phyloP scores from a whole-genome alignment of 768 basidiomycete genomes.

The Pholiota microspora region DNA sequence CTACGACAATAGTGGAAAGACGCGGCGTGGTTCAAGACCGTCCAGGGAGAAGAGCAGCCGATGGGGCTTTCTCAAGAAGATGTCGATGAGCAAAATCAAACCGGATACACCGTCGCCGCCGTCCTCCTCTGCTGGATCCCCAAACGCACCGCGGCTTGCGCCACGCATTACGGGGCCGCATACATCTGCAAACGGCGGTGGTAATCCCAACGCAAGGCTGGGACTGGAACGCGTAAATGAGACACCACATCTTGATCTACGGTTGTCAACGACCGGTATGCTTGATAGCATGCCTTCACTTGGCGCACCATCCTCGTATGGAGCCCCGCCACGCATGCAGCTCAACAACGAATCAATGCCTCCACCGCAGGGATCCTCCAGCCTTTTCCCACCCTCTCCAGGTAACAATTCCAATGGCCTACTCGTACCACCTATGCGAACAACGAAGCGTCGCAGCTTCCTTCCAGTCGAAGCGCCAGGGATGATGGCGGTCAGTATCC shows the following conservation, averaged over 20 bases:
- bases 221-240: slow-evolving; percentile 32
- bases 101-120: slow-evolving; percentile 47
- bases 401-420: slow-evolving; percentile 23
- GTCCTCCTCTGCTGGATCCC: slow-evolving; percentile 32
- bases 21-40: neutral
- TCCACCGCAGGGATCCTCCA: neutral
- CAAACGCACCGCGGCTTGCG: slow-evolving; percentile 27
- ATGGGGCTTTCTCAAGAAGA: slow-evolving; percentile 97
- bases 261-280: slow-evolving; percentile 69
- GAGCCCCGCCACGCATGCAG: slow-evolving; percentile 9
- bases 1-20: slow-evolving; percentile 23
- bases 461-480: slow-evolving; percentile 75
- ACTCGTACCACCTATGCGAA: slow-evolving; percentile 27
- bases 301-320: slow-evolving; percentile 21
- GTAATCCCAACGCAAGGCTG: neutral
- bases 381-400: slow-evolving; percentile 9
- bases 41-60: slow-evolving; percentile 65
- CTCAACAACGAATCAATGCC: slow-evolving; percentile 1
- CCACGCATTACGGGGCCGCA: slow-evolving; percentile 26
- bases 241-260: slow-evolving; percentile 64
- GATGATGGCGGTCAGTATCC: slow-evolving; percentile 50
- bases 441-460: slow-evolving; percentile 83
- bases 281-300: slow-evolving; percentile 47
- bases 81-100: slow-evolving; percentile 95
- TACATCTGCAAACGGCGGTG: slow-evolving; percentile 22